Base-by-base conservation (phyloP, 2,329 filamentous ascomycete genomes). In the Balansia obtecta region DNA sequence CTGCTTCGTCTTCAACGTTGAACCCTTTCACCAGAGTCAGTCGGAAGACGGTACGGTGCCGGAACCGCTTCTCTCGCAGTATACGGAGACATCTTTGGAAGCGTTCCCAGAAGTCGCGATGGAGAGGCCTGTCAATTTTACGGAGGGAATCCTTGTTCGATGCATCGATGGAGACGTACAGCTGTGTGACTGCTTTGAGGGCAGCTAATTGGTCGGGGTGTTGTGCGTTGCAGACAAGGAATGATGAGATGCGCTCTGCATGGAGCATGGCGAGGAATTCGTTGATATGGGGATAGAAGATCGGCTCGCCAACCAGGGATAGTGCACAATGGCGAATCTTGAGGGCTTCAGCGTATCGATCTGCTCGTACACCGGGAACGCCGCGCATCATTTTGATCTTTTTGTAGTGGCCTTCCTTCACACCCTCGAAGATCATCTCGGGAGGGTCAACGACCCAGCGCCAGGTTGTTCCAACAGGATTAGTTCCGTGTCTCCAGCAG, bases 321-420 rank as follows among this genome's bases (percentile, higher is more conserved):
- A 98, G 73, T 0, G 93, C 93, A 65, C 91, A 98, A 68, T 98
- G 91, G 0, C 88, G 79, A 59, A 98, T 95, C 41, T 82, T 78
- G 84, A 96, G 88, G 0, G 90, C 91, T 70, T 97, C 93, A 7
- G 85, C 82, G 62, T 95, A 97, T 3, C 93, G 79, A 67, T 97
- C 91, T 1, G 90, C 87, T 11, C 91, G 80, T 4, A 97, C 88
- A 5, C 93, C 93, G 0, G 93, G 91, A 1, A 97, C 87, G 48
- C 91, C 93, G 48, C 88, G 86, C 75, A 97, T 78, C 85, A 94
- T 93, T 67, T 95, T 95, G 69, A 97, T 97, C 70, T 97, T 97
- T 63, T 91, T 84, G 73, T 96, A 96, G 67, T 97, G 93, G 15
- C 85, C 86, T 52, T 84, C 83, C 65, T 94, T 95, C 55, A 95